phyloP scores from a whole-genome alignment of 345 rosid genomes.

The Boechera divaricarpa region DNA sequence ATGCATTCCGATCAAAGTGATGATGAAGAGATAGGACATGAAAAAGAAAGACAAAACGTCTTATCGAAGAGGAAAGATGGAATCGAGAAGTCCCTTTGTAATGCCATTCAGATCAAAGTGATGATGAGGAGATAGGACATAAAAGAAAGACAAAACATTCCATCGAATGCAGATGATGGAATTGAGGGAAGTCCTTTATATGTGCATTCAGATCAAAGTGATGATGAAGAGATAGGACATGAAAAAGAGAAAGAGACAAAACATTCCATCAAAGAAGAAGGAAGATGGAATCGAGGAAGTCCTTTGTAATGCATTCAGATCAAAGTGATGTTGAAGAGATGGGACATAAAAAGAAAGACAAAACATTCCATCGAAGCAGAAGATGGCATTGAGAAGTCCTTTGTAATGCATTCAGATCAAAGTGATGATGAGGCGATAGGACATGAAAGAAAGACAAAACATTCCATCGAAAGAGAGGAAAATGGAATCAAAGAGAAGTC shows the following conservation, averaged over 20 bases:
- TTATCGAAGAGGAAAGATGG: conserved; percentile 24
- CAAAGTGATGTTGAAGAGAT: conserved; percentile 28
- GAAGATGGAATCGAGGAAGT: conserved; percentile 25
- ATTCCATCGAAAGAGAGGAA: conserved; percentile 19
- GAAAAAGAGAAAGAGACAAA: background rate
- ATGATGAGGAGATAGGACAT: conserved; percentile 27
- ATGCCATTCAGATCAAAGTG: conserved; percentile 41
- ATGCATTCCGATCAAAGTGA: conserved; percentile 24
- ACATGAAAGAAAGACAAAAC: conserved; percentile 17
- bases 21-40: conserved; percentile 31
- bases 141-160: too few relatives aligned
- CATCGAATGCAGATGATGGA: too few relatives aligned
- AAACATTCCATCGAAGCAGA: background rate
- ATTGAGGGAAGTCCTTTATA: too few relatives aligned
- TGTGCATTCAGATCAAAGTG: too few relatives aligned
- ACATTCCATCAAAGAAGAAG: background rate
- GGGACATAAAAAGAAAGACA: conserved; percentile 5
- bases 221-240: background rate
- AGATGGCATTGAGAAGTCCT: conserved; percentile 14
- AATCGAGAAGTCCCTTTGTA: conserved; percentile 2
- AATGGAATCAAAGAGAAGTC: conserved; percentile 21
- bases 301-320: conserved; percentile 16
- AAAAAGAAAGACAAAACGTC: conserved; percentile 13
- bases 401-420: conserved; percentile 8
- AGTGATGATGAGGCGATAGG: conserved; percentile 35